Percentiles rank a stretch among this genome's conserved stretches.
These are phyloP conservation scores for Thyridium curvatum DNA, from an alignment of 2,329 filamentous ascomycete genomes.

Conservation along the genomic window DNA sequence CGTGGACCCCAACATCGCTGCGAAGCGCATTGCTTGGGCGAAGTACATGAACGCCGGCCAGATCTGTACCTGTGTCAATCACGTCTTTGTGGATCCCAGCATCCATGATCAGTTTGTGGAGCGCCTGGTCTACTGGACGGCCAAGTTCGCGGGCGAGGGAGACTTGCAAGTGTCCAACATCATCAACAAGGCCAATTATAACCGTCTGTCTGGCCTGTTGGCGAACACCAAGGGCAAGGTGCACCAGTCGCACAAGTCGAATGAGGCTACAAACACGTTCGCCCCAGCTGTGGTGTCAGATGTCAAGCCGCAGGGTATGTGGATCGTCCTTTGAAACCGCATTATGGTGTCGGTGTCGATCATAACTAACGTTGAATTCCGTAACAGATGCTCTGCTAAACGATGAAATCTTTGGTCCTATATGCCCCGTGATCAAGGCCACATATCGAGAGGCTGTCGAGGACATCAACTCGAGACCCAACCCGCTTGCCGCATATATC, in stretches of 20 bases:
- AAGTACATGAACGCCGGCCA: constrained; percentile 38
- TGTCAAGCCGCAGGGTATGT: constrained; percentile 14
- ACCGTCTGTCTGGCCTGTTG: constrained; percentile 29
- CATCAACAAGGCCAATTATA: constrained; percentile 34
- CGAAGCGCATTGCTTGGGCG: constrained; percentile 32
- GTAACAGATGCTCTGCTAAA: constrained; percentile 29
- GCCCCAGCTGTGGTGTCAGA: constrained; percentile 30
- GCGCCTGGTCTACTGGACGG: constrained; percentile 23
- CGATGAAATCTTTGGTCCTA: constrained; percentile 38
- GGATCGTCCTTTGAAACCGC: too few species aligned
- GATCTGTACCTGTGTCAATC: constrained; percentile 32
- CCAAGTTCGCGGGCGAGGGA: constrained; percentile 17
- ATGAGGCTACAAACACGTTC: constrained; percentile 21
- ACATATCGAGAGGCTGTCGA: constrained; percentile 20
- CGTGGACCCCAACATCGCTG: constrained; percentile 33
- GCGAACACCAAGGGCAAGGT: constrained; percentile 26
- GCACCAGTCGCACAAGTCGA: constrained; percentile 25
- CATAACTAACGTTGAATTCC: too few species aligned
- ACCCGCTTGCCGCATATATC: constrained; percentile 33
- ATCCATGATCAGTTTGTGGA: constrained; percentile 29
- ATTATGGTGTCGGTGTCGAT: too few species aligned
- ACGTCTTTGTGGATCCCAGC: constrained; percentile 34
- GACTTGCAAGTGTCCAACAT: constrained; percentile 23
- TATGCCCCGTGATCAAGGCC: constrained; percentile 31
- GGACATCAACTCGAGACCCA: constrained; percentile 16